phyloP scores from a whole-genome alignment of 371 early-diverging fungal genomes.

The Funneliformis caledonium region DNA sequence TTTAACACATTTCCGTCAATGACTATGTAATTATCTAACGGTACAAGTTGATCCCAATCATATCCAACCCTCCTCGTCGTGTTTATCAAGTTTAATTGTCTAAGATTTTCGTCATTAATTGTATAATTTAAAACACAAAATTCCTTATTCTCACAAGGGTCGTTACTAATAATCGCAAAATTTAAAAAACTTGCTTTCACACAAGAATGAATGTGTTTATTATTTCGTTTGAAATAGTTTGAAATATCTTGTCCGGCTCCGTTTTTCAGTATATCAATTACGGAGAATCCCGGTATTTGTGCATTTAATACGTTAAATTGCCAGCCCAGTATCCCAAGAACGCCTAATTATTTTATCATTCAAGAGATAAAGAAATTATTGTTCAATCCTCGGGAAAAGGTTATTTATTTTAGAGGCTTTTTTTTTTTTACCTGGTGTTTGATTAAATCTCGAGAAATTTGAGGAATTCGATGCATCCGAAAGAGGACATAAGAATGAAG shows the following conservation, averaged over 20 bases:
- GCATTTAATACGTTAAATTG: slow-evolving; percentile 83
- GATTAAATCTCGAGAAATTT: slow-evolving; percentile 39
- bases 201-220: neutral
- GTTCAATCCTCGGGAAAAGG: slow-evolving; percentile 47
- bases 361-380: slow-evolving; percentile 55
- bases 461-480: slow-evolving; percentile 35
- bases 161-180: no score
- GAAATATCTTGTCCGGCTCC: slow-evolving; percentile 45
- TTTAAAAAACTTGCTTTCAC: no score
- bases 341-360: slow-evolving; percentile 50
- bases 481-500: neutral
- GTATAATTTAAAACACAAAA: no score
- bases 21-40: slow-evolving; percentile 63
- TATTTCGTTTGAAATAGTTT: neutral
- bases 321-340: slow-evolving; percentile 90
- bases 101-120: neutral
- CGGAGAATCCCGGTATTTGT: slow-evolving; percentile 68
- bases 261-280: slow-evolving; percentile 47
- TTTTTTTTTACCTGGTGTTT: slow-evolving; percentile 40
- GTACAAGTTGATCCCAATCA: slow-evolving; percentile 63
- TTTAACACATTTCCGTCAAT: slow-evolving; percentile 79
- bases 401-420: no score
- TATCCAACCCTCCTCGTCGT: slow-evolving; percentile 60
- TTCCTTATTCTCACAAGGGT: no score
- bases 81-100: neutral